Conservation (phyloP, 169 alveolate species). For the Theileria luwenshuni region DNA sequence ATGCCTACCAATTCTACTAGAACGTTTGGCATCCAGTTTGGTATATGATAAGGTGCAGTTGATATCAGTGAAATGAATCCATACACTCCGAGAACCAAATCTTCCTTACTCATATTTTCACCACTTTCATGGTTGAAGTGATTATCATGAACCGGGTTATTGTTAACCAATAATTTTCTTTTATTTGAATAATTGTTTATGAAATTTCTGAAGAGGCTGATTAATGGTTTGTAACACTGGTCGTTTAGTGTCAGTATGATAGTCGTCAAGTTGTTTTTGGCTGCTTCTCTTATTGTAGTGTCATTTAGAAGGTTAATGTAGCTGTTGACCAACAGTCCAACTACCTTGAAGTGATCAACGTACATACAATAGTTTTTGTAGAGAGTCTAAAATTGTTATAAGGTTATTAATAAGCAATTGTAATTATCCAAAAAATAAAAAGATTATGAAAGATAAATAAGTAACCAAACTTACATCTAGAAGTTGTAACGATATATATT, state of each 20-base stretch:
- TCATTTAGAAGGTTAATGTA: background rate
- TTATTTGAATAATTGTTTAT: too few relatives aligned
- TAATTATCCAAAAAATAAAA: too few relatives aligned
- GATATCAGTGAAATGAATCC: constrained; percentile 53
- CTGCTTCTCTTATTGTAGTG: background rate
- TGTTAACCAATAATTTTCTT: too few relatives aligned
- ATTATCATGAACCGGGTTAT: too few relatives aligned
- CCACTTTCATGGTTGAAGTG: too few relatives aligned
- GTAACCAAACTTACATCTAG: constrained; percentile 12
- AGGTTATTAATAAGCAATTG: too few relatives aligned
- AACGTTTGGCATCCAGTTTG: constrained; percentile 59
- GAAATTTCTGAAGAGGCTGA: background rate
- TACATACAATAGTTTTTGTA: constrained; percentile 48
- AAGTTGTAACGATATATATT: background rate
- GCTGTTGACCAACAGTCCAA: background rate
- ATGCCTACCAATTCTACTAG: constrained; percentile 50
- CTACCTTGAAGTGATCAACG: constrained; percentile 22
- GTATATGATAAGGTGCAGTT: constrained; percentile 61
- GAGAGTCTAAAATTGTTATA: background rate
- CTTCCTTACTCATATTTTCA: background rate
- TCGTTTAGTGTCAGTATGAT: background rate
- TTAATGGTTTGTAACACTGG: background rate
- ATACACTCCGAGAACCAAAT: constrained; percentile 32
- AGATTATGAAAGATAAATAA: too few relatives aligned
- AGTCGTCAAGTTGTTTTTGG: constrained; percentile 2